These are phyloP conservation scores for Excoecaria cochinchinensis DNA, from an alignment of 345 rosid genomes.

Conservation along the genomic window DNA sequence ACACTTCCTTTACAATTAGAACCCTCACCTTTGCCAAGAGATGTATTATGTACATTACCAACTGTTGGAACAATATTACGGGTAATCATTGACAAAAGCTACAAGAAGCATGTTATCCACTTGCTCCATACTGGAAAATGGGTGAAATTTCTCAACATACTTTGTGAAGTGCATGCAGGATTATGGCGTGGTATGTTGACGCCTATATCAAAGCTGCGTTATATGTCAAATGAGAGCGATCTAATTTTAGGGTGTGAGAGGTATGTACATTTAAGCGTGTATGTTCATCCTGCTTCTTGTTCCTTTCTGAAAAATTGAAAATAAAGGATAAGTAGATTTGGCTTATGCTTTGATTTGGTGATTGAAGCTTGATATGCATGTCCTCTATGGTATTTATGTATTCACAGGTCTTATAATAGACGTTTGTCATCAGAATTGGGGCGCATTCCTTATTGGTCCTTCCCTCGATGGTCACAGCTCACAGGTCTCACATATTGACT, in stretches of 20 bases:
- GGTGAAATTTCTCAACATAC: constrained; percentile 54
- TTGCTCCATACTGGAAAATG: constrained; percentile 54
- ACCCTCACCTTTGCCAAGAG: constrained; percentile 52
- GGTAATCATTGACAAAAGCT: constrained; percentile 41
- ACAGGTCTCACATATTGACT: constrained; percentile 53
- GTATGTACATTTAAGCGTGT: constrained; percentile 25
- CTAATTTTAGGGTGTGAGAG: constrained; percentile 45
- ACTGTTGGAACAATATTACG: constrained; percentile 70
- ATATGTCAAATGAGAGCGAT: constrained; percentile 37
- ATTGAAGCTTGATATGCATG: constrained; percentile 11
- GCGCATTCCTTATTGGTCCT: constrained; percentile 58
- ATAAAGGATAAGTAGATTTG: not conserved
- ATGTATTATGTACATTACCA: constrained; percentile 58
- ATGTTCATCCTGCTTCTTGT: not conserved
- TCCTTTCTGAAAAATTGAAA: not conserved
- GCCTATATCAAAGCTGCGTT: constrained; percentile 44
- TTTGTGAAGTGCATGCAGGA: constrained; percentile 58
- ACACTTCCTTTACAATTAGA: constrained; percentile 52
- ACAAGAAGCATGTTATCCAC: constrained; percentile 35
- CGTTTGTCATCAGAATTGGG: constrained; percentile 45
- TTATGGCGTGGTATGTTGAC: constrained; percentile 62
- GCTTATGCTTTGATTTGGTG: not conserved
- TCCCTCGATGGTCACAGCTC: constrained; percentile 55
- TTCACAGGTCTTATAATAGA: constrained; percentile 47
- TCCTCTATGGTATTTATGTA: constrained; percentile 4